Conservation (phyloP, 2,329 filamentous ascomycete genomes). For the Aspergillus sp. region DNA sequence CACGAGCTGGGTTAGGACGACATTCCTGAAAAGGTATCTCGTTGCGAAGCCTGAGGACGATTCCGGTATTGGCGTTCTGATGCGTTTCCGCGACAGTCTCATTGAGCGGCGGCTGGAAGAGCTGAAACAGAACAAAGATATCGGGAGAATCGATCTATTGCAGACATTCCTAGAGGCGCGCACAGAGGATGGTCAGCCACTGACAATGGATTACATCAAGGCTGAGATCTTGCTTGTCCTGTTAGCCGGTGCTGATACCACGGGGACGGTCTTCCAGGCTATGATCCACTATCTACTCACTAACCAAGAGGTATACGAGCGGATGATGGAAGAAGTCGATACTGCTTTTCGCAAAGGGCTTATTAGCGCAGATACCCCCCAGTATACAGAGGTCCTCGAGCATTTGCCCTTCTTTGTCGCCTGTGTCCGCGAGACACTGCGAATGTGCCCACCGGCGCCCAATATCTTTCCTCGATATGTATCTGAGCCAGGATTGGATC, state of each 20-base stretch:
- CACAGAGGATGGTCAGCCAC: constrained; percentile 51
- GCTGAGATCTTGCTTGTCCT: constrained; percentile 59
- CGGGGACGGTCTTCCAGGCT: constrained; percentile 56
- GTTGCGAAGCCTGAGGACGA: constrained; percentile 59
- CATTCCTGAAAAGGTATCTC: constrained; percentile 57
- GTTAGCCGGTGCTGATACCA: constrained; percentile 59
- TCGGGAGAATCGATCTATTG: constrained; percentile 56
- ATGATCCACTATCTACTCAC: constrained; percentile 51
- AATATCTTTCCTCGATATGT: constrained; percentile 57
- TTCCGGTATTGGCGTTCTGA: constrained; percentile 59
- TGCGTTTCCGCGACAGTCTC: constrained; percentile 62
- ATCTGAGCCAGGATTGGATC: constrained; percentile 39
- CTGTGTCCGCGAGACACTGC: constrained; percentile 57
- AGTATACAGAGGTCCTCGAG: constrained; percentile 49
- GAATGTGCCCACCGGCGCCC: constrained; percentile 56
- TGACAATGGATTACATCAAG: constrained; percentile 57
- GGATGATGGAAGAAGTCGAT: constrained; percentile 55
- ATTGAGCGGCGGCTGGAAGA: constrained; percentile 55
- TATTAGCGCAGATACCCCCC: constrained; percentile 37
- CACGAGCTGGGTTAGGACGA: constrained; percentile 60
- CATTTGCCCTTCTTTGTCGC: constrained; percentile 55
- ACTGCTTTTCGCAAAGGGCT: constrained; percentile 37
- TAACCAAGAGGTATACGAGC: constrained; percentile 47
- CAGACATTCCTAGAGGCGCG: constrained; percentile 55
- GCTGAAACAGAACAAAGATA: constrained; percentile 51